Evolutionary conservation across 2,329 filamentous ascomycete species (phyloP).

Genomic region (Byssoonygena ceratinophila): DNA sequence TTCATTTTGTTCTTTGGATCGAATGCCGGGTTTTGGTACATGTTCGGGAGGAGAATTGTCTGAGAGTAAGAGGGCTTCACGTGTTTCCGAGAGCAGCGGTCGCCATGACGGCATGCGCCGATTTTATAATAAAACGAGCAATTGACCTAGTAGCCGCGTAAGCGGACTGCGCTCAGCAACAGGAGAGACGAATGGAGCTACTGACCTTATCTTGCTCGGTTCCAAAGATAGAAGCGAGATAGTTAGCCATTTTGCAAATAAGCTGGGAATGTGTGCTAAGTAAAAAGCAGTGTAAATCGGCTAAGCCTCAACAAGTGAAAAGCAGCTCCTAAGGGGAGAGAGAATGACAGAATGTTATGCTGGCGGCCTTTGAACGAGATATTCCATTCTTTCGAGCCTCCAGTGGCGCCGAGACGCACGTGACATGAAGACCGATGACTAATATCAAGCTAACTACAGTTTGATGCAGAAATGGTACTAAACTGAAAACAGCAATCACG

Average conservation of each 20-base stretch:
- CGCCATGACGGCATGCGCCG: slow-evolving; percentile 93
- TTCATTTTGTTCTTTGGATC: slow-evolving; percentile 97
- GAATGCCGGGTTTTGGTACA: slow-evolving; percentile 98
- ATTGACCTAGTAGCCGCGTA: slow-evolving; percentile 53
- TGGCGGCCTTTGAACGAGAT: background rate
- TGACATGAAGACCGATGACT: background rate
- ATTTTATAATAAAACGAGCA: slow-evolving; percentile 99
- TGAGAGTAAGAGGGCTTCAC: slow-evolving; percentile 98
- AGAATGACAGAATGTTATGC: background rate
- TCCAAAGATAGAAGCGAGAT: slow-evolving; percentile 97
- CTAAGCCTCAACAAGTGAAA: background rate
- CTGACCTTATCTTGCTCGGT: slow-evolving; percentile 86
- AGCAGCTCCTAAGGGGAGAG: background rate
- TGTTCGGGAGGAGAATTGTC: slow-evolving; percentile 93
- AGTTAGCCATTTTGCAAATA: slow-evolving; percentile 67
- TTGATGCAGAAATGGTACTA: background rate
- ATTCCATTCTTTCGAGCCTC: background rate
- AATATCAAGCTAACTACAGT: background rate
- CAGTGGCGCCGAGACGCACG: background rate
- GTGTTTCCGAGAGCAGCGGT: slow-evolving; percentile 95
- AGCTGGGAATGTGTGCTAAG: too few species aligned
- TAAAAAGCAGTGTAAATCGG: too few species aligned
- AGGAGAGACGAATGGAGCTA: background rate
- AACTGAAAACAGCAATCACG: background rate
- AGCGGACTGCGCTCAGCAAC: slow-evolving; percentile 2